phyloP scores from a whole-genome alignment of 2,329 filamentous ascomycete species.

The Diaporthe sp. region DNA sequence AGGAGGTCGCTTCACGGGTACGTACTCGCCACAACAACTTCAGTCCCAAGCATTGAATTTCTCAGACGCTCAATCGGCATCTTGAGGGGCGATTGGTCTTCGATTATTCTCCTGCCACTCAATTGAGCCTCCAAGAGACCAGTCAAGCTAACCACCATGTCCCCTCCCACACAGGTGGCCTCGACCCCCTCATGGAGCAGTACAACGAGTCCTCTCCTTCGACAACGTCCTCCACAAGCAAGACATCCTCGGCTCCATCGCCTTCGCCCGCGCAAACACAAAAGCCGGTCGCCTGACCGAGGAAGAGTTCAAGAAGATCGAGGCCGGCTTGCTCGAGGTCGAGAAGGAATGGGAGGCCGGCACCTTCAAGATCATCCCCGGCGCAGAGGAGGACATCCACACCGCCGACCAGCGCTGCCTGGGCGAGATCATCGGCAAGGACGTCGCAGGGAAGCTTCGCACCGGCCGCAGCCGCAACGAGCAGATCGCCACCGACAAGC shows the following conservation, averaged over 20 bases:
- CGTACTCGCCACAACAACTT: neutral
- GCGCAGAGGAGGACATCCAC: constrained; percentile 72
- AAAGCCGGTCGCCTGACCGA: constrained; percentile 80
- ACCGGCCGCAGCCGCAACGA: constrained; percentile 91
- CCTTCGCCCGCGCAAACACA: constrained; percentile 84
- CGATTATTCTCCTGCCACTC: too few species aligned
- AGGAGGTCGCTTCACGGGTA: constrained; percentile 72
- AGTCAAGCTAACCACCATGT: neutral
- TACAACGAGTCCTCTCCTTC: constrained; percentile 87
- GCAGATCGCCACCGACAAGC: constrained; percentile 81
- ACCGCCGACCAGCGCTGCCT: constrained; percentile 79
- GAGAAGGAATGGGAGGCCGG: constrained; percentile 65
- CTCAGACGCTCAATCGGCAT: fast-evolving
- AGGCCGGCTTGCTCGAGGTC: constrained; percentile 74
- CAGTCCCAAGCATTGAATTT: neutral
- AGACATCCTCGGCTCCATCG: constrained; percentile 84
- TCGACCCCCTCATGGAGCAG: constrained; percentile 87
- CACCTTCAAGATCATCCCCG: constrained; percentile 64
- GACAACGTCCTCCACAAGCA: constrained; percentile 83
- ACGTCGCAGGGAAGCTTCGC: constrained; percentile 89
- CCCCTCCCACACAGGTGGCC: constrained; percentile 48
- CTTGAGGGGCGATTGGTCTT: neutral
- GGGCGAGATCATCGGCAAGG: constrained; percentile 88
- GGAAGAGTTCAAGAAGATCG: constrained; percentile 80
- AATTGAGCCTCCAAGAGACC: neutral